Evolutionary conservation across 345 rosid genomes (phyloP).

Genomic region (Leavenworthia alabamica): DNA sequence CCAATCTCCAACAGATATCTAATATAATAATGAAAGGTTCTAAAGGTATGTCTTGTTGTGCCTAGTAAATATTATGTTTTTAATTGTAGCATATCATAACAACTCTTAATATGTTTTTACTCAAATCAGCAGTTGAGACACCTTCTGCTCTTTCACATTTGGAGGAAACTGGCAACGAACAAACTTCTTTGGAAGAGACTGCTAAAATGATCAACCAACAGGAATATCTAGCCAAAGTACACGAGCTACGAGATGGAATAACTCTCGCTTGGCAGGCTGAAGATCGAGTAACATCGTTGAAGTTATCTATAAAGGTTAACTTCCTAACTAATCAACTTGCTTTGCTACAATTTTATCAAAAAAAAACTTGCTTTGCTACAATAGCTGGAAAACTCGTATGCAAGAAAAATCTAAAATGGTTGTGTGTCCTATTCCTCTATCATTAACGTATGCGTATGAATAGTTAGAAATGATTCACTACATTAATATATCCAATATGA

Average conservation of each 20-base stretch:
- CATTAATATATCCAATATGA: neutral
- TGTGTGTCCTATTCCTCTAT: neutral
- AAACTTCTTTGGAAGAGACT: conserved; percentile 45
- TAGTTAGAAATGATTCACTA: neutral
- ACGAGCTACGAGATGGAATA: conserved; percentile 74
- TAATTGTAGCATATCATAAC: neutral
- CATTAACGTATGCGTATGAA: neutral
- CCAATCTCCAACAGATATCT: conserved; percentile 45
- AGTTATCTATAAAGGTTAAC: conserved; percentile 68
- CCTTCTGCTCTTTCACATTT: conserved; percentile 38
- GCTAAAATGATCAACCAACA: conserved; percentile 48
- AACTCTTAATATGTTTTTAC: conserved; percentile 11
- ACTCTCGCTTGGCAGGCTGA: conserved; percentile 60
- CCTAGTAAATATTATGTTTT: neutral
- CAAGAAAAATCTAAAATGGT: neutral
- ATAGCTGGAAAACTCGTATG: neutral
- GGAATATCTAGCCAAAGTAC: conserved; percentile 65
- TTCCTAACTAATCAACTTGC: neutral
- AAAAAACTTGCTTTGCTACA: conserved; percentile 8
- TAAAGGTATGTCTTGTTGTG: conserved; percentile 42
- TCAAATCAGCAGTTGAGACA: conserved; percentile 40
- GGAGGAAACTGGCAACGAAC: conserved; percentile 54
- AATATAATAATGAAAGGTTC: conserved; percentile 52
- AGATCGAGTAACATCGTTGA: conserved; percentile 79
- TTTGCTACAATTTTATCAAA: conserved; percentile 12